Evolutionary conservation across 2,329 filamentous ascomycete species (phyloP).

Genomic region (Epichloe sp.): DNA sequence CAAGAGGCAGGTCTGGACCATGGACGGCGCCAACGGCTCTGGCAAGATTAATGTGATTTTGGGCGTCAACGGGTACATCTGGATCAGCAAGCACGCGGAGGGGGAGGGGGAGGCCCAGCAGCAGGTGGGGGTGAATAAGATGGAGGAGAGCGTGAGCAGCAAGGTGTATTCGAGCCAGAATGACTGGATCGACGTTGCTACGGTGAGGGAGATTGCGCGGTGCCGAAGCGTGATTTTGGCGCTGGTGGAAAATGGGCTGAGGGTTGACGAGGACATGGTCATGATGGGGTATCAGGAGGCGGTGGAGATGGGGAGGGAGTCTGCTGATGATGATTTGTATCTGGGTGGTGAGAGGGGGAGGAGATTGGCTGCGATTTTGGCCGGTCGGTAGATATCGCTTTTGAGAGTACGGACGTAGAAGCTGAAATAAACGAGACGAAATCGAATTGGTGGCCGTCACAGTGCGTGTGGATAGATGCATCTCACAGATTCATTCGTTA

Average conservation of each 20-base stretch:
- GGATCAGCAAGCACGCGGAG: slow-evolving; percentile 76
- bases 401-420: too few species aligned
- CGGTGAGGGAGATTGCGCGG: slow-evolving; percentile 77
- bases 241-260: slow-evolving; percentile 67
- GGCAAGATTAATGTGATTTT: slow-evolving; percentile 72
- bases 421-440: background rate
- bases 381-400: slow-evolving; percentile 10
- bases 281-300: slow-evolving; percentile 70
- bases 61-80: slow-evolving; percentile 94
- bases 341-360: slow-evolving; percentile 44
- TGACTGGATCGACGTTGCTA: slow-evolving; percentile 63
- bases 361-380: slow-evolving; percentile 30
- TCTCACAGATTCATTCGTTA: too few species aligned
- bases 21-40: slow-evolving; percentile 43
- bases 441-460: background rate
- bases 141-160: slow-evolving; percentile 76
- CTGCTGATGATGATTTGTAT: slow-evolving; percentile 46
- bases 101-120: slow-evolving; percentile 29
- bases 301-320: slow-evolving; percentile 57
- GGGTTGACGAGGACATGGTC: slow-evolving; percentile 84
- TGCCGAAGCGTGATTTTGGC: slow-evolving; percentile 71
- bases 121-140: slow-evolving; percentile 56
- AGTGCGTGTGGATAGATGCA: too few species aligned
- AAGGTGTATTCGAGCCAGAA: slow-evolving; percentile 94
- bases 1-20: slow-evolving; percentile 77